phyloP scores from a whole-genome alignment of 441 rosid genomes.

The Adansonia rubrostipa region DNA sequence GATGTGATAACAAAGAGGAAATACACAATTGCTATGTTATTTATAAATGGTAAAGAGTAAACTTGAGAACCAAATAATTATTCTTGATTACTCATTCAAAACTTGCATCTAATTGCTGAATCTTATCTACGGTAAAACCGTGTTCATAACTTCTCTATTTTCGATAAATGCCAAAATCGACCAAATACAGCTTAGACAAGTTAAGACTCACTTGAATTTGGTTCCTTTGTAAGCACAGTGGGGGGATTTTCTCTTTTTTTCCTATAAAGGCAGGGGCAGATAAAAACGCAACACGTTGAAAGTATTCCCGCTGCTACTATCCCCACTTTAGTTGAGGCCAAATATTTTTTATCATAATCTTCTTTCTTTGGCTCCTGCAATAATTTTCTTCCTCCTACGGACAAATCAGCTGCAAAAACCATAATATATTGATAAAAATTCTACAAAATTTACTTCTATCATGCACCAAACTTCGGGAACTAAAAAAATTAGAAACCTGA shows the following conservation, averaged over 20 bases:
- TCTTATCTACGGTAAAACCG: not conserved
- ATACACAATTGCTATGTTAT: not conserved
- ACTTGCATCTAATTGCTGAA: not conserved
- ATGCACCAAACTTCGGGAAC: not conserved
- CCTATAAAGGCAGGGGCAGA: slow-evolving; percentile 10
- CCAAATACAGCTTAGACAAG: not conserved
- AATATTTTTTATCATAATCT: not conserved
- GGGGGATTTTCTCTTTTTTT: not conserved
- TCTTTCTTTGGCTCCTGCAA: not conserved
- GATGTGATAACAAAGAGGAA: not conserved
- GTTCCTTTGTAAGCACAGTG: slow-evolving; percentile 3
- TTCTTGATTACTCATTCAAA: slow-evolving; percentile 7
- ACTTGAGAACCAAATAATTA: not conserved
- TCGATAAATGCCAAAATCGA: slow-evolving; percentile 8
- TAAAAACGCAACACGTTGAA: not conserved
- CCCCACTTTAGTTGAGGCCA: not conserved
- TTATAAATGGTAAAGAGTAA: not conserved
- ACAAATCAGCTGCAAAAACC: slow-evolving; percentile 40
- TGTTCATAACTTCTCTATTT: not conserved
- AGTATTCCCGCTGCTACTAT: not conserved
- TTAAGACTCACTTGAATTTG: slow-evolving; percentile 2
- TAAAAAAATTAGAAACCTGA: slow-evolving; percentile 14
- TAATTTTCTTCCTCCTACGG: slow-evolving; percentile 32
- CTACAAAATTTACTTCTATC: not conserved
- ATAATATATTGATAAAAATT: slow-evolving; percentile 20